Base-by-base conservation (phyloP, 2,329 filamentous ascomycete species). In the Nigrograna mackinnonii region DNA sequence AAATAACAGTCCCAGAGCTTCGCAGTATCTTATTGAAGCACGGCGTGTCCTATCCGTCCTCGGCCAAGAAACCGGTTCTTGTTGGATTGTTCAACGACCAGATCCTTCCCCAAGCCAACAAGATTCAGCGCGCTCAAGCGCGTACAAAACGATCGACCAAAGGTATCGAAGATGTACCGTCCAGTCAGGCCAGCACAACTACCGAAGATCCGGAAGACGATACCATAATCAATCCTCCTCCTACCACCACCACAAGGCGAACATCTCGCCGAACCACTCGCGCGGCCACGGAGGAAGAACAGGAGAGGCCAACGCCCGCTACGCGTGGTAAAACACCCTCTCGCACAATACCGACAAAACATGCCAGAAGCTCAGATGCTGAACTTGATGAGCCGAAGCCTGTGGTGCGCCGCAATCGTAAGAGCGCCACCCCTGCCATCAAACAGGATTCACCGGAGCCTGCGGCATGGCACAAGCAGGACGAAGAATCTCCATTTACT, bases 1-100 rank as follows among this genome's bases (percentile, higher is more conserved):
- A 80, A 51, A 81, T 97, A 50, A 97, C 91, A 1, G 84, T 97
- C 37, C 91, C 94, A 20, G 87, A 87, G 34, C 77, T 99, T 57
- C 89, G 94, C 59, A 92, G 88, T 36, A 95, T 97, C 53, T 83
- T 99, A 44, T 88, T 97, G 60, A 87, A 84, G 52, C 89, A 99
- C 73, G 87, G 91, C 64, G 77, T 97, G 60, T 74, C 83, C 26
- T 97, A 96, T 65, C 86, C 91, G 4, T 85, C 89, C 0, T 91
- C 85, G 4, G 91, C 94, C 11, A 99, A 97, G 74, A 99, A 99
- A 74, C 75, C 83, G 0, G 86, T 95, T 62, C 83, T 99, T 17
- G 79, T 99, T 46, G 84, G 87, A 6, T 83, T 97, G 35, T 91
- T 99, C 70, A 84, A 86, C 62, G 78, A 87, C 22, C 76, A 94